Conservation (phyloP, 2,329 filamentous ascomycete genomes). For the Endocalyx cinctus region DNA sequence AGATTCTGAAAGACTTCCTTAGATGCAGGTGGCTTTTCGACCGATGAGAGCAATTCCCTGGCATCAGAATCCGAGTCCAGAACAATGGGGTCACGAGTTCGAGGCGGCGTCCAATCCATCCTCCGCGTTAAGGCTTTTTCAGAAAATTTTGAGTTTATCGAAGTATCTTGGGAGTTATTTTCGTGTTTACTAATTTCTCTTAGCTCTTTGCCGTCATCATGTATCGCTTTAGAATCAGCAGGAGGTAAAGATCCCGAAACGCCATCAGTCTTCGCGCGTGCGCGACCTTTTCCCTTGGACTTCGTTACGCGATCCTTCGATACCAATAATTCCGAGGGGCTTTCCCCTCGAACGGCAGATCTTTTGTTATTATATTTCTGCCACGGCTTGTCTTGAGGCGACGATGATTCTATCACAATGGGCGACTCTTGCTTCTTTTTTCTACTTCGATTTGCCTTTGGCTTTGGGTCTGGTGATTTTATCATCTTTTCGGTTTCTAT, state of each 20-base stretch:
- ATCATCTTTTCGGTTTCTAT: slow-evolving; percentile 23
- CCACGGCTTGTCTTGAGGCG: slow-evolving; percentile 28
- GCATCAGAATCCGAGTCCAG: slow-evolving; percentile 27
- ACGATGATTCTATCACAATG: slow-evolving; percentile 19
- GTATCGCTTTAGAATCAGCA: slow-evolving; percentile 7
- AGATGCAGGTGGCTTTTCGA: slow-evolving; percentile 9
- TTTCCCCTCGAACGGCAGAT: slow-evolving; percentile 1
- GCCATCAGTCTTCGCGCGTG: slow-evolving; percentile 22
- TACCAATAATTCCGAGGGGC: slow-evolving; percentile 7
- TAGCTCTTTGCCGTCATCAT: slow-evolving; percentile 2
- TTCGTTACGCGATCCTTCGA: slow-evolving; percentile 12
- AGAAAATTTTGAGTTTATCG: no score
- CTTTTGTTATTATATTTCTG: slow-evolving; percentile 28
- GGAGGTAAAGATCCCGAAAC: slow-evolving; percentile 23
- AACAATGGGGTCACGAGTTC: slow-evolving; percentile 29
- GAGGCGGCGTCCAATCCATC: slow-evolving; percentile 70
- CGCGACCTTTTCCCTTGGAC: slow-evolving; percentile 16
- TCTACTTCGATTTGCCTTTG: slow-evolving; percentile 8
- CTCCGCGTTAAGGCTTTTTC: no score
- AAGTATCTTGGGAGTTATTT: no score
- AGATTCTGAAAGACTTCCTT: slow-evolving; percentile 40
- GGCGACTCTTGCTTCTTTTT: slow-evolving; percentile 9
- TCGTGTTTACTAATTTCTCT: no score
- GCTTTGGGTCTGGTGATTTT: slow-evolving; percentile 17
- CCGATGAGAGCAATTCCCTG: slow-evolving; percentile 26